Conservation (phyloP, 2,329 filamentous ascomycete species). For the Fusarium brachygibbosum region DNA sequence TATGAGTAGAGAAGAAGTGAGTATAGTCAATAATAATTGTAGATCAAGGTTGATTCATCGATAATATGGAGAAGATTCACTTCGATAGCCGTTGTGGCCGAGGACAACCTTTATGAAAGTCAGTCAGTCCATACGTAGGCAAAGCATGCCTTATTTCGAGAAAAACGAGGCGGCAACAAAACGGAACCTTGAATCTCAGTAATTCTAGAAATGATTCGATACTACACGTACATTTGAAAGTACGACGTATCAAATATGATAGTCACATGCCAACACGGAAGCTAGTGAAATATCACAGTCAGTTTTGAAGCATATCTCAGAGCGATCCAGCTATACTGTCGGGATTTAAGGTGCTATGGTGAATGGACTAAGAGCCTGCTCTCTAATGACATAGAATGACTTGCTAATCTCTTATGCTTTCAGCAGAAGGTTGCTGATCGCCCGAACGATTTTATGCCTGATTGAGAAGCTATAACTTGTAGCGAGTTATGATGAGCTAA, state of each 20-base stretch:
- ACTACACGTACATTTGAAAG: neutral
- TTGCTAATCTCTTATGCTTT: neutral
- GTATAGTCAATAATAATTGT: neutral
- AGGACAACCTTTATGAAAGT: neutral
- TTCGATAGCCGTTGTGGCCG: neutral
- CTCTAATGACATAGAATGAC: too few relatives aligned
- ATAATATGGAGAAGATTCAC: neutral
- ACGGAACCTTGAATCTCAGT: neutral
- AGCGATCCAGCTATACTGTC: too few relatives aligned
- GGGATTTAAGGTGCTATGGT: too few relatives aligned
- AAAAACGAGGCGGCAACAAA: neutral
- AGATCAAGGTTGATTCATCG: neutral
- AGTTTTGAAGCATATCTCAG: too few relatives aligned
- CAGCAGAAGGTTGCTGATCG: neutral
- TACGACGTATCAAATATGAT: neutral
- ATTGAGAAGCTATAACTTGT: too few relatives aligned
- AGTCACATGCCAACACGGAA: neutral
- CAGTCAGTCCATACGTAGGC: too few relatives aligned
- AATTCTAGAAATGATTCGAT: neutral
- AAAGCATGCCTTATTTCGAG: too few relatives aligned
- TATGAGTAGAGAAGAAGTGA: neutral
- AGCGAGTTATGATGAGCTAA: neutral
- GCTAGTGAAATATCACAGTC: too few relatives aligned
- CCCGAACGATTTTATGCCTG: too few relatives aligned
- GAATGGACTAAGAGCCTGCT: too few relatives aligned